Evolutionary conservation across 1,284 basidiomycete species (phyloP).

Genomic region (Xanthoconium separans): DNA sequence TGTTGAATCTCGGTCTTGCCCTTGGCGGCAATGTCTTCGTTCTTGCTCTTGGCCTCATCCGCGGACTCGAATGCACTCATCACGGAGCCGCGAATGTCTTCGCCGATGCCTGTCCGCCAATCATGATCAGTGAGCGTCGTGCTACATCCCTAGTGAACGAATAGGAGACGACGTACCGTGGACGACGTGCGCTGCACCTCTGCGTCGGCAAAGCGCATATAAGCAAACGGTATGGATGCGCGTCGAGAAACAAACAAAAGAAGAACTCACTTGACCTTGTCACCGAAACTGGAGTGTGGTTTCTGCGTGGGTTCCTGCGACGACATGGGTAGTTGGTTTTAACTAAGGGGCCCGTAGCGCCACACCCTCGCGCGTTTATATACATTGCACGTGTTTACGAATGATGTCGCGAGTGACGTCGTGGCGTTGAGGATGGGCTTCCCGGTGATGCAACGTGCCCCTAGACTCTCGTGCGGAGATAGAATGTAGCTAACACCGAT

Average conservation of each 20-base stretch:
- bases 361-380: neutral
- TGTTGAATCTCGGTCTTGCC: constrained; percentile 26
- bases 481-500: constrained; percentile 10
- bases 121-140: neutral
- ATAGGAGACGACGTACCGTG: constrained; percentile 19
- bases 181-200: constrained; percentile 26
- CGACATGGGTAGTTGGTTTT: constrained; percentile 8
- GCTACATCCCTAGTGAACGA: neutral
- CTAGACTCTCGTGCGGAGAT: constrained; percentile 1
- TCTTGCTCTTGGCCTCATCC: constrained; percentile 10
- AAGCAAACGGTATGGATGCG: neutral
- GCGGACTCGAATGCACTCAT: constrained; percentile 28
- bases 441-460: constrained; percentile 16
- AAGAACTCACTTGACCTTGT: constrained; percentile 21
- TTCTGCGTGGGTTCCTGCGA: constrained; percentile 7
- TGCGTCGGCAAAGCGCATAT: neutral
- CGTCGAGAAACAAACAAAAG: neutral
- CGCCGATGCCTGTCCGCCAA: constrained; percentile 27
- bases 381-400: constrained; percentile 14
- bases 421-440: constrained; percentile 6
- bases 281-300: constrained; percentile 1
- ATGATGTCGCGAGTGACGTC: constrained; percentile 26
- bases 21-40: constrained; percentile 15
- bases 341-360: neutral
- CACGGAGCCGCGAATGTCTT: constrained; percentile 31